A percentile compares a stretch with the other conserved stretches of the same genome.
Conservation (phyloP, 129 eudicot species). For the Cynara cardunculus region DNA sequence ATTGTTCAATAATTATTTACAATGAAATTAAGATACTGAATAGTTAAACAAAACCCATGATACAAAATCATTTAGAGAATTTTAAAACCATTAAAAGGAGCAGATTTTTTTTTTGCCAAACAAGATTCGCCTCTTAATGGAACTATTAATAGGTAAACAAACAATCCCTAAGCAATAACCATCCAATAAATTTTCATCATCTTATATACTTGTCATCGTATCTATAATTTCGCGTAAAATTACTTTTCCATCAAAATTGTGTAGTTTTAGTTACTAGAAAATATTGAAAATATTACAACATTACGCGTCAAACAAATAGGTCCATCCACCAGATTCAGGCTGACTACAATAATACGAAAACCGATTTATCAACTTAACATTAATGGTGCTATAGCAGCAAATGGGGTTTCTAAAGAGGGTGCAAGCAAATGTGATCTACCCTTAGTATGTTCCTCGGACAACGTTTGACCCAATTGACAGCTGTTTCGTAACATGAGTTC, state of each 20-base stretch:
- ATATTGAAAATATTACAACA: neutral
- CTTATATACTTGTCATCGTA: neutral
- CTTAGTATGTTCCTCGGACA: neutral
- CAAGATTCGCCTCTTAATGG: too few species aligned
- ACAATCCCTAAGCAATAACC: too few species aligned
- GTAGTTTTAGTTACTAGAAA: neutral
- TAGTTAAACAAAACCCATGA: too few species aligned
- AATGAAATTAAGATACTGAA: too few species aligned
- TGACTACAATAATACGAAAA: neutral
- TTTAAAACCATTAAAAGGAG: too few species aligned
- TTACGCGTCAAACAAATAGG: neutral
- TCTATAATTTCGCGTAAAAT: too few species aligned
- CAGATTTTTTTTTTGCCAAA: too few species aligned
- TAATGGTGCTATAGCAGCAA: neutral
- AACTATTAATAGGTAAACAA: too few species aligned
- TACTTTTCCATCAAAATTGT: neutral
- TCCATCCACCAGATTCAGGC: neutral
- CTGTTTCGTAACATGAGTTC: neutral
- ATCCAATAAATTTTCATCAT: neutral
- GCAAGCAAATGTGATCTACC: neutral
- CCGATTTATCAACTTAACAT: neutral
- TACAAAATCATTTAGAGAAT: too few species aligned
- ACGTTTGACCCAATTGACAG: neutral
- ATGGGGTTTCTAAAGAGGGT: neutral
- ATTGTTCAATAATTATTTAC: too few species aligned